phyloP scores from a whole-genome alignment of 495 filamentous ascomycete species.

The Aspergillus indologenus region DNA sequence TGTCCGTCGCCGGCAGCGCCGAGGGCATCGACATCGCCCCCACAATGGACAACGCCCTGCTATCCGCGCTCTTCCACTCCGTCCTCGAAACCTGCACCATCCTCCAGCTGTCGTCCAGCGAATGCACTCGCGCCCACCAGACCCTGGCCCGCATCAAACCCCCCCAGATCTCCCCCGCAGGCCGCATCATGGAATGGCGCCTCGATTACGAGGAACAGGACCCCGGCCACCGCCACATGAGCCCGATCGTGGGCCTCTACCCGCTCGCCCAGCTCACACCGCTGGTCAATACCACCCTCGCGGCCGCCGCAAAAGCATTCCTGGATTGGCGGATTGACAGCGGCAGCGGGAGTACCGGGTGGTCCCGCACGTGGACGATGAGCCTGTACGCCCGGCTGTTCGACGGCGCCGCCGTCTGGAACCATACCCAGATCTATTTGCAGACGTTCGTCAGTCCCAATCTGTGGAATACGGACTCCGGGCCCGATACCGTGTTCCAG shows the following conservation, averaged over 20 bases:
- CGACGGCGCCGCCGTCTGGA: slow-evolving; percentile 28
- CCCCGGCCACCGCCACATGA: slow-evolving; percentile 38
- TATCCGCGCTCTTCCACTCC: slow-evolving; percentile 28
- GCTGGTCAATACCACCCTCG: slow-evolving; percentile 17
- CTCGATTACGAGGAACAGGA: slow-evolving; percentile 35
- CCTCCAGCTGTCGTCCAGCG: too few species aligned
- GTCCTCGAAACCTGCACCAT: slow-evolving; percentile 24
- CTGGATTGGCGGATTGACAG: slow-evolving; percentile 23
- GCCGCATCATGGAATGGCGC: slow-evolving; percentile 41
- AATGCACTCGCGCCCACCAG: not conserved
- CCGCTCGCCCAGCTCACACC: slow-evolving; percentile 26
- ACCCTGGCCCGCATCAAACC: slow-evolving; percentile 19
- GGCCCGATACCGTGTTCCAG: slow-evolving; percentile 24
- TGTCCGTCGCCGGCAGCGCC: slow-evolving; percentile 8
- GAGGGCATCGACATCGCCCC: slow-evolving; percentile 30
- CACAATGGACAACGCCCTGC: slow-evolving; percentile 40
- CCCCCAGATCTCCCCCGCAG: slow-evolving; percentile 25
- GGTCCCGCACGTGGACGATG: slow-evolving; percentile 37
- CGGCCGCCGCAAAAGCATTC: slow-evolving; percentile 24
- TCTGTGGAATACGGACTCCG: slow-evolving; percentile 17
- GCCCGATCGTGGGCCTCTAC: slow-evolving; percentile 33
- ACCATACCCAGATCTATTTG: slow-evolving; percentile 12
- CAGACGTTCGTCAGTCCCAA: slow-evolving; percentile 13
- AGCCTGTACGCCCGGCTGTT: slow-evolving; percentile 34
- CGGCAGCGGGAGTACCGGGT: slow-evolving; percentile 36